Conservation (phyloP, 768 basidiomycete species). For the Phaffia tasmanica region DNA sequence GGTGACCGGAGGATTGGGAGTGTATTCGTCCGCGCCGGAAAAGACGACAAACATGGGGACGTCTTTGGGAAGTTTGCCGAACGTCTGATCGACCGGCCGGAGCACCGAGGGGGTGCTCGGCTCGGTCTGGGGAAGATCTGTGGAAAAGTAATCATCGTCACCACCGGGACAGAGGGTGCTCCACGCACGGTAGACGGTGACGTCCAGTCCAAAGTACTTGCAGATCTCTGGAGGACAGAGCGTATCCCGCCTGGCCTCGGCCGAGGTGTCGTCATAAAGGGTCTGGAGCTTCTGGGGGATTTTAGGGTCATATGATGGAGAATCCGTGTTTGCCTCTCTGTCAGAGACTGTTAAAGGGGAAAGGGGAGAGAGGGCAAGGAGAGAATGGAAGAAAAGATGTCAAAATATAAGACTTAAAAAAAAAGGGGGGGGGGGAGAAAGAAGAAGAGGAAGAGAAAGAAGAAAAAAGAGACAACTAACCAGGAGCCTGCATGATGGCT, state of each 20-base stretch:
- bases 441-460: not conserved
- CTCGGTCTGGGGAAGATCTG: not conserved
- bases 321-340: constrained; percentile 1
- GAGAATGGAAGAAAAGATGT: not conserved
- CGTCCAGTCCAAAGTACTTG: constrained; percentile 3
- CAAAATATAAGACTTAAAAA: not conserved
- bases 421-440: not conserved
- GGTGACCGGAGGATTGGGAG: not conserved
- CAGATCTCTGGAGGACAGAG: not conserved
- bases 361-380: constrained; percentile 1
- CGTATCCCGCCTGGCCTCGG: not conserved
- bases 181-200: constrained; percentile 21
- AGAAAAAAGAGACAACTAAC: constrained; percentile 6
- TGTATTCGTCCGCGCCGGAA: constrained; percentile 13
- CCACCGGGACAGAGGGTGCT: constrained; percentile 11
- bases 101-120: not conserved
- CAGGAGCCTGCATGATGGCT: constrained; percentile 23
- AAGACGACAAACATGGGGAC: constrained; percentile 10
- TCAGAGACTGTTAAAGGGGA: constrained; percentile 18
- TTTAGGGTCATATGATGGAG: not conserved
- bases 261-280: not conserved
- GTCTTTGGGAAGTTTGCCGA: constrained; percentile 2
- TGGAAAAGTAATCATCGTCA: constrained; percentile 22
- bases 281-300: not conserved
- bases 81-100: constrained; percentile 6